Evolutionary conservation across 306 rosid genomes (phyloP), one percentile per base, ranked within the genome.

Genomic region (Mucuna pruriens): DNA sequence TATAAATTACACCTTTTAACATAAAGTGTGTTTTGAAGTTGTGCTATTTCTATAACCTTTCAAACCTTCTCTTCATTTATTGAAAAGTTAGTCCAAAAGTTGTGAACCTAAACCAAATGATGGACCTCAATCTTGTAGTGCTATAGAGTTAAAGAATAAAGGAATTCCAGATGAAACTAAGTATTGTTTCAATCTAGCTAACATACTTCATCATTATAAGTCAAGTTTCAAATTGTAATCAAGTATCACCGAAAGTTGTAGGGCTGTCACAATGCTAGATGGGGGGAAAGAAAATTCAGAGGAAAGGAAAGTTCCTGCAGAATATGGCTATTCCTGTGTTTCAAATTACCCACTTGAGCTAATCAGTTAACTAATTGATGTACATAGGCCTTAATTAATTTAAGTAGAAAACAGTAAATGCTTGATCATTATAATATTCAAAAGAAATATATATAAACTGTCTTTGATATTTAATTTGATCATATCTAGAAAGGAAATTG

Each of bases 191-290:
- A 71, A 76, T 36, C 46, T 36, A 74, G 20, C 62, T n/a, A n/a
- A n/a, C 31, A 62, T 0, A 55, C 15, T 40, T 36, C 82, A 88
- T 88, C 78, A 84, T 90, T 77, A 75, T 83, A 51, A 45, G 23
- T 8, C 46, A 38, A 75, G 16, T 75, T 85, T 87, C 87, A 84
- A 87, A 69, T 9, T 66, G 72, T 62, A 87, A 73, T 89, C 66
- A 88, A 89, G 88, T 86, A 62, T 84, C 90, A 87, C 90, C 92
- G 95, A 91, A 89, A 87, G 92, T 60, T 64, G 84, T 44, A 62
- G 68, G 71, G 46, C n/a, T 68, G 6, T 45, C 69, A 77, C 70
- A 29, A 62, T 39, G 70, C 46, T 70, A 76, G 39, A 22, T 31
- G 25, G 58, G 46, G 45, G 33, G 49, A 76, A 12, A 42, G 31